Evolutionary conservation across 2,329 filamentous ascomycete genomes (phyloP).

Genomic region (Periconia sp.): DNA sequence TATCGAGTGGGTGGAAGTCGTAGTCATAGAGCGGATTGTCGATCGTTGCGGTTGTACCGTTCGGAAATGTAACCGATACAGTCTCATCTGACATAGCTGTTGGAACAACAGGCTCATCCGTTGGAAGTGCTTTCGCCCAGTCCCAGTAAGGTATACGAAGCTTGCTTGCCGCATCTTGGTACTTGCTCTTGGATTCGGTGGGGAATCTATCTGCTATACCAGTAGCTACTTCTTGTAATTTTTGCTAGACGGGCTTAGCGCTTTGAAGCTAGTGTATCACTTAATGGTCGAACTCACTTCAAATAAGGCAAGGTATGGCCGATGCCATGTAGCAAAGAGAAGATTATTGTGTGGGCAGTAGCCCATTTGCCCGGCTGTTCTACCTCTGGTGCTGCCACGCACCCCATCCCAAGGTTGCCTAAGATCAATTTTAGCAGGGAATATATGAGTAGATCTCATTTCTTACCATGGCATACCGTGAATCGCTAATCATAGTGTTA

Average conservation of each 20-base stretch:
- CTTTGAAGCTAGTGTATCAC: constrained; percentile 1
- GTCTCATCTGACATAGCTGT: constrained; percentile 38
- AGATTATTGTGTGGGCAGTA: constrained; percentile 80
- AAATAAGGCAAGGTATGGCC: constrained; percentile 72
- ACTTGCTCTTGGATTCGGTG: constrained; percentile 4
- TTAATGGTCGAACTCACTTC: constrained; percentile 51
- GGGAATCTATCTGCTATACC: constrained; percentile 16
- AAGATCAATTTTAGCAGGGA: constrained; percentile 20
- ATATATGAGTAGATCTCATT: not conserved
- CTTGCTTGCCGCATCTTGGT: constrained; percentile 17
- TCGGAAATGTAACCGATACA: constrained; percentile 13
- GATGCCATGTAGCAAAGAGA: constrained; percentile 84
- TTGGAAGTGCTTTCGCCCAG: constrained; percentile 19
- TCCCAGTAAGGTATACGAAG: constrained; percentile 29
- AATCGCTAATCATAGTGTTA: constrained; percentile 15
- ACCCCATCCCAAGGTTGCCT: constrained; percentile 61
- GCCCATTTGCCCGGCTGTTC: constrained; percentile 50
- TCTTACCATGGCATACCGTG: constrained; percentile 26
- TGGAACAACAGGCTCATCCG: constrained; percentile 38
- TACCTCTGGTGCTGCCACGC: constrained; percentile 33
- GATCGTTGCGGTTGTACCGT: constrained; percentile 15
- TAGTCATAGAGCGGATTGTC: constrained; percentile 26
- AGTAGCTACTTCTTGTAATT: constrained; percentile 16
- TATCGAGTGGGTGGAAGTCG: constrained; percentile 51
- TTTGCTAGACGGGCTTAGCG: constrained; percentile 17